Evolutionary conservation across 23 red algal genomes (phyloP), one percentile per base, ranked within the genome.

Genomic region (Pyropia yezoensis): DNA sequence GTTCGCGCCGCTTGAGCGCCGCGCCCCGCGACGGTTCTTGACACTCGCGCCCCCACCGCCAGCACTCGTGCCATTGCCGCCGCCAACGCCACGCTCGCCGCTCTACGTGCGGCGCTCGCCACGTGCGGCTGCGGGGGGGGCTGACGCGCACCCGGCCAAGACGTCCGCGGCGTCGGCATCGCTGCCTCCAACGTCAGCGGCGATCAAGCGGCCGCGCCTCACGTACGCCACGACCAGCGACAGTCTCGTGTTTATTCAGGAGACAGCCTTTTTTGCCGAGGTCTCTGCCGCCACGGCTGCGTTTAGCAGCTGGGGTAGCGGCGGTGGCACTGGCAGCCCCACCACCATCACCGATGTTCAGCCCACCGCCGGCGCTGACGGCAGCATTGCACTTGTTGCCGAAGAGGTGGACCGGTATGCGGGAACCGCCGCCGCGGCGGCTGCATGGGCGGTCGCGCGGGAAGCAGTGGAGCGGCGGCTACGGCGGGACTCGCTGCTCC

Each of bases 191-290:
- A 3, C 6, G 30, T 33, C 30, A 33, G 30, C 3, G 30, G 2
- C 30, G 30, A 33, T 33, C 49, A 79, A 70, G 49, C 63, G 75
- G 29, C 83, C 74, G 11, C 49, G 83, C 20, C 57, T 88, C 29
- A 78, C 83, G 18, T 88, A 88, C 32, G 83, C 83, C 22, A 79
- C 83, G 24, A 88, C 73, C 18, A 77, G 73, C 57, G 83, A 88
- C 73, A 61, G 71, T 6, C 51, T 79, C 13, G 73, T 88, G 3
- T 88, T 88, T 25, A 88, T 88, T 18, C 83, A 88, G 60, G 83
- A 88, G 56, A 83, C 67, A 49, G 71, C 78, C 3, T 80, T 80
- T 69, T 66, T 62, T 3, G 78, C 67, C 34, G 78, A 69, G 23
- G 66, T 73, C 58, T 71, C 67, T 66, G 52, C n/a, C 22, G 54